Evolutionary conservation across 352 stramenopile genomes (phyloP), one percentile per base, ranked within the genome.

Genomic region (Achlya hypogyna): DNA sequence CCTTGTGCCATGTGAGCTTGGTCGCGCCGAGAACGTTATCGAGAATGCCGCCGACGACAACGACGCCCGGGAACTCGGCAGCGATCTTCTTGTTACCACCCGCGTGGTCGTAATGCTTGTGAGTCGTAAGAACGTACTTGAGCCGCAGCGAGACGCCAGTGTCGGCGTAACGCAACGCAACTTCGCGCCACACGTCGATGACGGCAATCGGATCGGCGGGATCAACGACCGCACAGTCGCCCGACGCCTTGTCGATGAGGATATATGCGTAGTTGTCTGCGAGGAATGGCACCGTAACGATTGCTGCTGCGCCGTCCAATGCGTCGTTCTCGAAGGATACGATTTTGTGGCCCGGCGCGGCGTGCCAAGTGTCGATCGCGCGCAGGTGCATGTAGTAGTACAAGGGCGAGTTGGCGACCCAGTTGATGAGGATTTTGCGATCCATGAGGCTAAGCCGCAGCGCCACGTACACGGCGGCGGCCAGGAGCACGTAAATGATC

Each of bases 231-330:
- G 86, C 88, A 2, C 88, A 87, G 51, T 88, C 76, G 25, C 74
- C 79, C 81, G 63, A 72, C 28, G 63, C 83, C 67, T 47, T 25
- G 54, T 93, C 83, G 32, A 93, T 86, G 27, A 93, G 70, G 43
- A 97, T 72, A 71, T 97, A 97, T 40, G 86, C 78, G 72, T 96
- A 97, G 74, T 98, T 98, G 77, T 98, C 91, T 3, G 76, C 78
- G 49, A 97, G 75, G 49, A 97, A 82, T 38, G 89, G 86, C 16
- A 96, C 76, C 10, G 78, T 75, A 14, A 93, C 78, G 43, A 96
- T 74, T 22, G 54, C 47, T 1, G 54, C 54, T n/a, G 32, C 32
- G 54, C 54, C 54, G 27, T 64, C 40, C n/a, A 64, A 38, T 22
- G 47, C 47, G 18, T 16, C 23, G 20, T 34, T 51, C 27, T 64